Evolutionary conservation across 2,329 filamentous ascomycete species (phyloP).

Genomic region (Aspergillus sp.): DNA sequence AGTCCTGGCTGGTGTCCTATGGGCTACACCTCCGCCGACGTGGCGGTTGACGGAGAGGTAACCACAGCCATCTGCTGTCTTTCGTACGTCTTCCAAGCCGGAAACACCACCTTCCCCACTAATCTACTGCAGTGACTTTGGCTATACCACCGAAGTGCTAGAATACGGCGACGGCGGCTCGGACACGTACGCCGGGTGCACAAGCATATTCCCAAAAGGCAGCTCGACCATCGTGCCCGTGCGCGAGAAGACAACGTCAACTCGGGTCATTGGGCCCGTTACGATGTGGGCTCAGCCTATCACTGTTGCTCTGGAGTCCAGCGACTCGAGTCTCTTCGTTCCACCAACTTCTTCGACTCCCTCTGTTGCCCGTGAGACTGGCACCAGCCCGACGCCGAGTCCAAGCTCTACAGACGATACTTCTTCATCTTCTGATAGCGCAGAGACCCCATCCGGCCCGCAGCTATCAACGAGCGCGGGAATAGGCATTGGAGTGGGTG

Average conservation of each 20-base stretch:
- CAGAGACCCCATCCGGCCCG: not conserved
- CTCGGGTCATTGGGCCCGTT: slow-evolving; percentile 22
- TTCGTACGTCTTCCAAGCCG: slow-evolving; percentile 13
- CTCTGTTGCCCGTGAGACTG: not conserved
- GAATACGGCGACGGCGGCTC: not conserved
- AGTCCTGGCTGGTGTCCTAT: slow-evolving; percentile 28
- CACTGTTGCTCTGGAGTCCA: slow-evolving; percentile 1
- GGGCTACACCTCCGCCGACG: slow-evolving; percentile 24
- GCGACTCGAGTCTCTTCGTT: not conserved
- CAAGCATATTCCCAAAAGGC: slow-evolving; percentile 11
- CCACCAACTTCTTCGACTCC: not conserved
- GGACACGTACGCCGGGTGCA: slow-evolving; percentile 15
- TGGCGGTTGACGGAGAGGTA: slow-evolving; percentile 12
- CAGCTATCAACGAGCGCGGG: not conserved
- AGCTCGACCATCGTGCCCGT: slow-evolving; percentile 3
- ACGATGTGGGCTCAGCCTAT: slow-evolving; percentile 30
- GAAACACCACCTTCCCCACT: not conserved
- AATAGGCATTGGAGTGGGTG: not conserved
- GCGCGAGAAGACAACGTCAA: slow-evolving; percentile 4
- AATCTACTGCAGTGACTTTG: not conserved
- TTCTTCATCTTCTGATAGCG: not conserved
- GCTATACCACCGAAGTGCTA: not conserved
- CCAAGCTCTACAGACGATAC: not conserved
- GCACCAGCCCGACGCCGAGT: not conserved
- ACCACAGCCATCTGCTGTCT: slow-evolving; percentile 30